phyloP scores from a whole-genome alignment of 768 basidiomycete species.

The Lentinula lateritia region DNA sequence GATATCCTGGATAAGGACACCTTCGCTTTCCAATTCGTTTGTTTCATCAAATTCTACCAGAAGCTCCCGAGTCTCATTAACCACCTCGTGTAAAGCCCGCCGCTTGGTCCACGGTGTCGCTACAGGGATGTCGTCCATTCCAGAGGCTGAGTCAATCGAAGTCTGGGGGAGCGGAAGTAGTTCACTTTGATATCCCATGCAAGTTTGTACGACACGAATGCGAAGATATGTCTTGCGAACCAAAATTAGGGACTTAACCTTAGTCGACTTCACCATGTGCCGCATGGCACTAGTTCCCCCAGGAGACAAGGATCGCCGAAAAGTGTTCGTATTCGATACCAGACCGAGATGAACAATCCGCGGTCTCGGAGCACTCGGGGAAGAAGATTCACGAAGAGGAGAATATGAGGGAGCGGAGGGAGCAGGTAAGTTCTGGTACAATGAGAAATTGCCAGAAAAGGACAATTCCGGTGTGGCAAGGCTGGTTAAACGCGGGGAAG shows the following conservation, averaged over 20 bases:
- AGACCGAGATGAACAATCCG: conserved; percentile 62
- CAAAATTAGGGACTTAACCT: conserved; percentile 46
- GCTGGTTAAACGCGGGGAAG: conserved; percentile 35
- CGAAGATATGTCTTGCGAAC: conserved; percentile 54
- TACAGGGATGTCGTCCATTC: conserved; percentile 26
- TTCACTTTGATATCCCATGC: conserved; percentile 52
- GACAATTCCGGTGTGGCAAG: conserved; percentile 21
- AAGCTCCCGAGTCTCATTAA: conserved; percentile 50
- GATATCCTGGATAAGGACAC: conserved; percentile 21
- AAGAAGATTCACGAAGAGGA: not conserved
- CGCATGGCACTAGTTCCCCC: conserved; percentile 16
- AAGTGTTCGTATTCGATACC: conserved; percentile 25
- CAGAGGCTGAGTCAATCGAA: conserved; percentile 17
- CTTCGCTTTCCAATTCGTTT: conserved; percentile 22
- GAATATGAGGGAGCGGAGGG: not conserved
- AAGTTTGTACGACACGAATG: conserved; percentile 56
- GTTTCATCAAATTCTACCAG: conserved; percentile 53
- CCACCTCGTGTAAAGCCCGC: conserved; percentile 46
- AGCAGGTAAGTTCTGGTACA: not conserved
- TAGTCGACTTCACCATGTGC: conserved; percentile 29
- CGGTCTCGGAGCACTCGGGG: conserved; percentile 22
- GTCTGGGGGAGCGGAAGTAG: conserved; percentile 39
- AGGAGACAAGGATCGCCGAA: conserved; percentile 12
- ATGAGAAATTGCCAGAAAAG: not conserved
- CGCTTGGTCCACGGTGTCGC: conserved; percentile 46